These are phyloP conservation scores for Neckera pumila DNA, from an alignment of 225 moss, liverwort and hornwort genomes.

Conservation along the genomic window DNA sequence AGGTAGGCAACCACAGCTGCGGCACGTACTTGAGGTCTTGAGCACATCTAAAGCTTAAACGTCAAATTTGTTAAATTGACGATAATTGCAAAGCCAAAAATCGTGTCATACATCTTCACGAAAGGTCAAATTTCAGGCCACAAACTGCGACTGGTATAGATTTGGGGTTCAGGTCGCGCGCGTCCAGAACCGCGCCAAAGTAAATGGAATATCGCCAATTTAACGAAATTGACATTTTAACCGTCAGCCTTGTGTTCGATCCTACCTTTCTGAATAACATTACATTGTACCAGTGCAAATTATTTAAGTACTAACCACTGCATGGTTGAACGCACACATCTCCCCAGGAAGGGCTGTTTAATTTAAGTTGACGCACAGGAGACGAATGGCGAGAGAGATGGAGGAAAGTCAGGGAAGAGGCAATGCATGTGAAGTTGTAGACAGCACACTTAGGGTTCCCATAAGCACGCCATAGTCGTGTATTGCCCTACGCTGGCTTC, in stretches of 20 bases:
- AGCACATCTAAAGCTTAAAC: neutral
- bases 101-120: too few species aligned
- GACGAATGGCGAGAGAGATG: neutral
- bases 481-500: constrained; percentile 46
- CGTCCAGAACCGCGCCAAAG: too few species aligned
- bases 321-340: neutral
- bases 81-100: too few species aligned
- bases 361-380: neutral
- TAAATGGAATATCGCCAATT: too few species aligned
- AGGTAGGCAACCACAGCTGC: neutral
- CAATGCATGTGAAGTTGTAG: constrained; percentile 48
- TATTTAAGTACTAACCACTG: neutral
- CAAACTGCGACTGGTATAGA: too few species aligned
- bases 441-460: constrained; percentile 21
- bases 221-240: neutral
- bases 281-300: neutral
- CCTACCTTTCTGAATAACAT: neutral
- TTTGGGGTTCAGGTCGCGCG: too few species aligned
- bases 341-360: neutral
- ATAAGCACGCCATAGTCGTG: constrained; percentile 45
- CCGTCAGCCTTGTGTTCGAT: neutral
- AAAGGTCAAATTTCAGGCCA: too few species aligned
- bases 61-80: too few species aligned
- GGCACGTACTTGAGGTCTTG: neutral
- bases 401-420: constrained; percentile 61